These are phyloP conservation scores for Powellomyces hirtus DNA, from an alignment of 192 early-diverging fungal genomes.

Conservation along the genomic window DNA sequence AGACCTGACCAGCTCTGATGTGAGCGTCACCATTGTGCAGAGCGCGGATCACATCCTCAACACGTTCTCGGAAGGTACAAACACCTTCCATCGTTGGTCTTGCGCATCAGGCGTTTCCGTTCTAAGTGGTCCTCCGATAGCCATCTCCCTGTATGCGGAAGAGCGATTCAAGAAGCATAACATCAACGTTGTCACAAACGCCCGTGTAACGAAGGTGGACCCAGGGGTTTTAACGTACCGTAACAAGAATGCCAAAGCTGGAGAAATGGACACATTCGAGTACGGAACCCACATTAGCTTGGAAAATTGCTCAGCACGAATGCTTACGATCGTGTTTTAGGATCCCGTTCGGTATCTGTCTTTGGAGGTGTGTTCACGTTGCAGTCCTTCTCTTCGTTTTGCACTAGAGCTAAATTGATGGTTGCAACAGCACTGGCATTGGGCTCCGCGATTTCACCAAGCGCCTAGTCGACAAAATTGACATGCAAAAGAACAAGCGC, in stretches of 20 bases:
- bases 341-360: constrained; percentile 38
- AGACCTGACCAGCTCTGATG: constrained; percentile 51
- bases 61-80: constrained; percentile 62
- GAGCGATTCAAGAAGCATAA: constrained; percentile 60
- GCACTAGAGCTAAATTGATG: too few species aligned
- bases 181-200: constrained; percentile 67
- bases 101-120: too few species aligned
- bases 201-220: constrained; percentile 62
- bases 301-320: too few species aligned
- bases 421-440: constrained; percentile 44
- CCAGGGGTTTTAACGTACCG: constrained; percentile 53
- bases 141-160: constrained; percentile 67
- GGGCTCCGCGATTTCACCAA: constrained; percentile 39
- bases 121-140: too few species aligned
- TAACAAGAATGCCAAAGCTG: constrained; percentile 39
- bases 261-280: constrained; percentile 51
- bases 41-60: constrained; percentile 71
- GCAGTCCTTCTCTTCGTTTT: too few species aligned
- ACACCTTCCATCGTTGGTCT: not conserved
- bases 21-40: constrained; percentile 63
- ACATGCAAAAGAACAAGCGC: constrained; percentile 53
- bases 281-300: constrained; percentile 28
- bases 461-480: constrained; percentile 45
- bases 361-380: constrained; percentile 19
- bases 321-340: too few species aligned